Evolutionary conservation across 164 flowering plant genomes (phyloP), one percentile per base, ranked within the genome.

Genomic region (Macadamia tetraphylla): DNA sequence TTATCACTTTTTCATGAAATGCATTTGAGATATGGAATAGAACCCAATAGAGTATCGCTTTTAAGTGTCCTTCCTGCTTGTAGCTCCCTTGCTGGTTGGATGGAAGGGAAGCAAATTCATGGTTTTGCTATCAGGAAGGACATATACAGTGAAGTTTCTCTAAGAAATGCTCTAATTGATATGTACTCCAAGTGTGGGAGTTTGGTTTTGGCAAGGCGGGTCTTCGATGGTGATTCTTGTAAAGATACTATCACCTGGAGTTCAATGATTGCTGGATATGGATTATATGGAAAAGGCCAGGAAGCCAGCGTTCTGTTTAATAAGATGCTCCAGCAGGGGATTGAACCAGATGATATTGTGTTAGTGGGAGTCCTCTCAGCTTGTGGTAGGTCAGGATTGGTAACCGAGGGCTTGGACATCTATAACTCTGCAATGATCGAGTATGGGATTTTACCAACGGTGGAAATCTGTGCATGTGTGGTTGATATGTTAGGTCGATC

Each of bases 311-410:
- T 6, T 30, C 60, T 85, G 63, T 87, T 73, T 68, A 56, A 81
- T 55, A 56, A 83, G 67, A 87, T 88, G 94, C 77, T 81, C 61
- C 31, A 23, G 17, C 67, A 43, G 44, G 87, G 86, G 64, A 73
- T 80, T 9, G 77, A 78, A 63, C 91, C 90, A 42, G 88, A 87
- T 60, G 64, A 61, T 67, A 76, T 86, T 63, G 81, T 87, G 14
- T 52, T 80, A 60, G 80, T 91, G 7, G 88, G 88, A 43, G 81
- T 89, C 67, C 86, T 90, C 69, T 84, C 91, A 44, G 97, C 91
- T 62, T 91, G 97, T 70, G 68, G 77, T 30, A 77, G 84, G 68
- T 82, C 84, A 40, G 88, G 91, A 17, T 65, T 86, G 73, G 70
- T 85, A 29, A 63, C 62, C 3, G 82, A 87, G 70, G 97, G 97